Conservation (phyloP, 1,284 basidiomycete species). For the Ceratobasidium sp. region DNA sequence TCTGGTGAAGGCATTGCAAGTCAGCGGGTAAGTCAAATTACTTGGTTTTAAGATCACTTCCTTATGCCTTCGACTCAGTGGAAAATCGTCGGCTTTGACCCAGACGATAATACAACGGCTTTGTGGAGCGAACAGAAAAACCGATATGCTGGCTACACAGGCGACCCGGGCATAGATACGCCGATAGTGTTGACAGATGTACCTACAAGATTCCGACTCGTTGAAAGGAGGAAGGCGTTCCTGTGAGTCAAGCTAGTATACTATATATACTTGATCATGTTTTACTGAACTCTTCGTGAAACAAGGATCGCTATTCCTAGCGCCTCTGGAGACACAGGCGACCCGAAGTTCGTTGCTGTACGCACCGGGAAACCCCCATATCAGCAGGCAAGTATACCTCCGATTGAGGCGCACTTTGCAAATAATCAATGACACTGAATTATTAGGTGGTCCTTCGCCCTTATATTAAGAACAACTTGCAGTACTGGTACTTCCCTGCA, state of each 20-base stretch:
- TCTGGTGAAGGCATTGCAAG: neutral
- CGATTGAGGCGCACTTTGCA: neutral
- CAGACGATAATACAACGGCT: slow-evolving; percentile 21
- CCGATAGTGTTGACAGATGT: neutral
- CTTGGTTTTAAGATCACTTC: too few species aligned
- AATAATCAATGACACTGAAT: too few species aligned
- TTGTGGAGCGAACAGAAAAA: neutral
- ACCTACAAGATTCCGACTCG: slow-evolving; percentile 1
- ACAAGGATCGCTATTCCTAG: too few species aligned
- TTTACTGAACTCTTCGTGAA: too few species aligned
- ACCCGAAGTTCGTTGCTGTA: neutral
- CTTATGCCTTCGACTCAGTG: neutral
- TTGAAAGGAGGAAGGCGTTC: too few species aligned
- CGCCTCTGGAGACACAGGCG: neutral
- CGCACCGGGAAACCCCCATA: neutral
- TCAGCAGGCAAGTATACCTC: neutral
- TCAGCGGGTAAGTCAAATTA: neutral
- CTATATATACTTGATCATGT: too few species aligned
- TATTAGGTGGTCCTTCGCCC: neutral
- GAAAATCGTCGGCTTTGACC: neutral
- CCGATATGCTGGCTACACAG: slow-evolving; percentile 8
- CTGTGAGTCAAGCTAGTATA: too few species aligned
- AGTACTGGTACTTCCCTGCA: neutral
- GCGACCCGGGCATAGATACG: neutral
- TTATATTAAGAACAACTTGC: neutral